Percentiles rank a stretch among this genome's conserved stretches.
Evolutionary conservation across 306 rosid genomes (phyloP).

Genomic region (Cucurbita moschata): DNA sequence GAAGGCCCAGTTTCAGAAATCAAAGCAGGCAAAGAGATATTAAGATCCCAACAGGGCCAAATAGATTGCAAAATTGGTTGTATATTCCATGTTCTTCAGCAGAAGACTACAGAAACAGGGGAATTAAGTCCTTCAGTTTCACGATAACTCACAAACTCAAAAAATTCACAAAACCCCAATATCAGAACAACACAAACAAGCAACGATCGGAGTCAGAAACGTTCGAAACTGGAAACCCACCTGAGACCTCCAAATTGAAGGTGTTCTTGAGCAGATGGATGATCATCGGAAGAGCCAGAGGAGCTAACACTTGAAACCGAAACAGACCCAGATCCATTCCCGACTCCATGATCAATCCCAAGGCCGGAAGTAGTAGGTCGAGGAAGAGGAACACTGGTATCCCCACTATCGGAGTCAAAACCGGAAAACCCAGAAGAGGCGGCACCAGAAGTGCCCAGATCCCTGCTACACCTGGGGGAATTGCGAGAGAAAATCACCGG

Average conservation of each 20-base stretch:
- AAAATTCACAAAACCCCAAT: not conserved
- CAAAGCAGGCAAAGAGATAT: not conserved
- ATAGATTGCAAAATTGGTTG: not conserved
- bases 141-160: not conserved
- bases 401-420: conserved; percentile 38
- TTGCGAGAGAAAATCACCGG: conserved; percentile 15
- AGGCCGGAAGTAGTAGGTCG: conserved; percentile 35
- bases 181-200: not conserved
- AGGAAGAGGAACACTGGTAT: conserved; percentile 47
- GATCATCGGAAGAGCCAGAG: conserved; percentile 59
- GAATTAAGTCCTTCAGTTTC: not conserved
- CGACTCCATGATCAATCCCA: conserved; percentile 33
- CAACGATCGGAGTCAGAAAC: not conserved
- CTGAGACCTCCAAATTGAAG: conserved; percentile 29
- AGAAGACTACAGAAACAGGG: not conserved
- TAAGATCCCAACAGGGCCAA: not conserved
- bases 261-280: conserved; percentile 26
- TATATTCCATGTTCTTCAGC: not conserved
- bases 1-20: not conserved
- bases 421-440: conserved; percentile 26
- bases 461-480: conserved; percentile 46
- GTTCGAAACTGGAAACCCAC: conserved; percentile 17
- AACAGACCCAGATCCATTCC: conserved; percentile 38
- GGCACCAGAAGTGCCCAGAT: conserved; percentile 11
- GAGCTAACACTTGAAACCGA: conserved; percentile 75